phyloP scores from a whole-genome alignment of 768 basidiomycete species.

The Boletus tomentosulus region DNA sequence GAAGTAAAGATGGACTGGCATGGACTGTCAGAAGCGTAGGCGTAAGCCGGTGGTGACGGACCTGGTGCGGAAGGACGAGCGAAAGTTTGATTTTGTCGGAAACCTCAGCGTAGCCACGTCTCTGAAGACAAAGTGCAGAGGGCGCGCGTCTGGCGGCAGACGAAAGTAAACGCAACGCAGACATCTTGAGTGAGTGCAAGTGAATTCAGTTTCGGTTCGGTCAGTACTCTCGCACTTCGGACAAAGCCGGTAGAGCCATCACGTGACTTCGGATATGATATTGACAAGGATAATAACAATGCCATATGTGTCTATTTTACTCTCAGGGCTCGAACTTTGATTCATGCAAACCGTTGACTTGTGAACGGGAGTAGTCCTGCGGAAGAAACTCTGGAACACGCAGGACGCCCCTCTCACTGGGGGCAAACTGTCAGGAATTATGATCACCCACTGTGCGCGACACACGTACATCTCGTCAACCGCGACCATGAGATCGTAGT shows the following conservation, averaged over 20 bases:
- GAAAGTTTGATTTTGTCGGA: slow-evolving; percentile 90
- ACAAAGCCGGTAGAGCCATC: slow-evolving; percentile 25
- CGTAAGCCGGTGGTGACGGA: slow-evolving; percentile 35
- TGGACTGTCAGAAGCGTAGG: slow-evolving; percentile 11
- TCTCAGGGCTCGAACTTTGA: slow-evolving; percentile 24
- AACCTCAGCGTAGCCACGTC: slow-evolving; percentile 90
- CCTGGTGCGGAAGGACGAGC: slow-evolving; percentile 93
- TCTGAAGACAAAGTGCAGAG: slow-evolving; percentile 45
- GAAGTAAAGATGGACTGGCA: slow-evolving; percentile 85
- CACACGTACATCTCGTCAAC: slow-evolving; percentile 84
- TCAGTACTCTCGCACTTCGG: slow-evolving; percentile 13
- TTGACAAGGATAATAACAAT: too few species aligned
- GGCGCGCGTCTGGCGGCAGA: slow-evolving; percentile 60
- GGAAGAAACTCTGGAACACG: slow-evolving; percentile 61
- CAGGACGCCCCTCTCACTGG: slow-evolving; percentile 65
- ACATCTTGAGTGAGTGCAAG: slow-evolving; percentile 44
- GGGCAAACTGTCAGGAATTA: slow-evolving; percentile 1
- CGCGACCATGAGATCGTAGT: slow-evolving; percentile 87
- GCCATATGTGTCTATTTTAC: background rate
- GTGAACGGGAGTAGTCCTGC: slow-evolving; percentile 43
- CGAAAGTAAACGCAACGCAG: slow-evolving; percentile 68
- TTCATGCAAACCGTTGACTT: slow-evolving; percentile 24
- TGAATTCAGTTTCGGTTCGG: background rate
- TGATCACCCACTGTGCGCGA: background rate
- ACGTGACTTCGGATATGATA: slow-evolving; percentile 15